These are phyloP conservation scores for Phytophthora podocarpi DNA, from an alignment of 352 stramenopile genomes.

Conservation along the genomic window DNA sequence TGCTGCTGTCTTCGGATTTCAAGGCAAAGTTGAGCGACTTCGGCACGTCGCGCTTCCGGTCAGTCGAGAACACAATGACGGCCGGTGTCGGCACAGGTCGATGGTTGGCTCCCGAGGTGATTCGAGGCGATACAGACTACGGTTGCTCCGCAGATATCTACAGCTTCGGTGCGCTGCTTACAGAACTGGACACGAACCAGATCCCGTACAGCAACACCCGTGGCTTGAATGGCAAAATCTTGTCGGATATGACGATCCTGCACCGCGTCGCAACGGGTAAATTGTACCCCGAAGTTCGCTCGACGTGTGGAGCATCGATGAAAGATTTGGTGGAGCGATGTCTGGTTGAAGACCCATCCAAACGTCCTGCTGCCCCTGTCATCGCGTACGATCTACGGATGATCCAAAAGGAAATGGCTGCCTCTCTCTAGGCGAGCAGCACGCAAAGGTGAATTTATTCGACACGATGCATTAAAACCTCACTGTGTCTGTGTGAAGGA, in stretches of 20 bases:
- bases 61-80: slow-evolving; percentile 40
- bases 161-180: slow-evolving; percentile 52
- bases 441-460: slow-evolving; percentile 18
- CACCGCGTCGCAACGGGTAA: slow-evolving; percentile 48
- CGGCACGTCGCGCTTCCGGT: slow-evolving; percentile 30
- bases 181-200: slow-evolving; percentile 52
- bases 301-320: slow-evolving; percentile 14
- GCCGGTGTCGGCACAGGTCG: slow-evolving; percentile 56
- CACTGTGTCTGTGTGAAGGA: slow-evolving; percentile 8
- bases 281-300: slow-evolving; percentile 26
- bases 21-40: slow-evolving; percentile 39
- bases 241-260: slow-evolving; percentile 59
- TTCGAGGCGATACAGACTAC: slow-evolving; percentile 49
- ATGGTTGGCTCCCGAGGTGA: slow-evolving; percentile 62
- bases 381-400: slow-evolving; percentile 31
- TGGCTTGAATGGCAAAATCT: slow-evolving; percentile 38
- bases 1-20: slow-evolving; percentile 40
- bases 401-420: slow-evolving; percentile 34
- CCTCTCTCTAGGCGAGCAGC: slow-evolving; percentile 10
- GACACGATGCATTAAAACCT: not conserved
- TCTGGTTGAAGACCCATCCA: slow-evolving; percentile 14
- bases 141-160: slow-evolving; percentile 60
- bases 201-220: slow-evolving; percentile 45
- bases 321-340: slow-evolving; percentile 20
- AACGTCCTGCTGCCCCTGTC: slow-evolving; percentile 19